Base-by-base conservation (phyloP, 2,329 filamentous ascomycete species). In the Biscogniauxia mediterranea region DNA sequence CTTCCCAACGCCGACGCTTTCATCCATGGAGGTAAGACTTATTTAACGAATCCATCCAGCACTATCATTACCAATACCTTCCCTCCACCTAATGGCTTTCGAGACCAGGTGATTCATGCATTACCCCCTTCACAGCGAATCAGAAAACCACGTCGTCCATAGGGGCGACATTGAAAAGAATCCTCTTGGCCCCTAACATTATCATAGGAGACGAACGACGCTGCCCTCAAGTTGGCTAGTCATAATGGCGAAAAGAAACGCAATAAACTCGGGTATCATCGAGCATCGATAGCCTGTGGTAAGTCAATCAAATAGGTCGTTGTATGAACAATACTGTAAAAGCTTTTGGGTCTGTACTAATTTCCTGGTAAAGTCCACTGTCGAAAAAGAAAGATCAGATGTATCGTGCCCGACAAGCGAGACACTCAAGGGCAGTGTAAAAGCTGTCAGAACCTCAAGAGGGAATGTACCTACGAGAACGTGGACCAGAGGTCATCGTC, bases 221-320 rank as follows among this genome's bases (percentile, higher is more conserved):
- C 73, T 54, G 76, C 78, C 49, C 71, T 74, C 57, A 70, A 72
- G 20, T 62, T 73, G 50, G 67, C 76, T 58, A 73, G 73, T 23
- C 69, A 76, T 28, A 68, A 77, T n/a, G 77, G 75, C 42, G 83
- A 86, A 61, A 86, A 83, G 75, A 83, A 80, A 63, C 87, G 93
- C 73, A 97, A 97, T 76, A 97, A 96, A 78, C 83, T 98, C 63
- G 94, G 94, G 49, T 98, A 98, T 74, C 94, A 97, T 79, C 87
- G 94, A 72, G 97, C 93, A 42, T 96, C 93, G 52, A 92, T 97
- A 69, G 95, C 94, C 69, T 98, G 94, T 80, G 90, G 94, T 98
- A 85, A 86, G 93, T 87, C 28, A 52, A 52, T 51, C 42, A 54
- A 38, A 19, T 46, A 52, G 56, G 42, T 52, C 26, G 13, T 20